Evolutionary conservation across 1,284 basidiomycete species (phyloP).

Genomic region (Tylopilus sp.): DNA sequence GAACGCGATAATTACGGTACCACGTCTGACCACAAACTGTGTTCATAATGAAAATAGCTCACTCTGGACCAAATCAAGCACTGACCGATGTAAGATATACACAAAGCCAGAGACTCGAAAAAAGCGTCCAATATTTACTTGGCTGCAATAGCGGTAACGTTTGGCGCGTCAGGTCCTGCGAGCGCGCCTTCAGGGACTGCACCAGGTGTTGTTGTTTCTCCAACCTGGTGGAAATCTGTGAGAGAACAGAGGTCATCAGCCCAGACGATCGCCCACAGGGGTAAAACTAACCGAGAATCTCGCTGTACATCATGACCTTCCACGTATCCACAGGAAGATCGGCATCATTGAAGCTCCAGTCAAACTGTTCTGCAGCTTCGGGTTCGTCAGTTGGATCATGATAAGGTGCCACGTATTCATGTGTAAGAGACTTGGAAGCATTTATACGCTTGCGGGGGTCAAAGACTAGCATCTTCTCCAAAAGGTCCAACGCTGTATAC

Average conservation of each 20-base stretch:
- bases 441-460: conserved; percentile 98
- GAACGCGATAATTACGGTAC: conserved; percentile 23
- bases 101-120: conserved; percentile 8
- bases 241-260: conserved; percentile 17
- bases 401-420: conserved; percentile 97
- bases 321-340: conserved; percentile 98
- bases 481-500: conserved; percentile 86
- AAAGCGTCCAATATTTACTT: conserved; percentile 20
- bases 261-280: background rate
- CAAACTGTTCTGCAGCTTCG: conserved; percentile 93
- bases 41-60: conserved; percentile 13
- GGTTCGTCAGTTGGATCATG: conserved; percentile 99
- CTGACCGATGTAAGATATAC: conserved; percentile 27
- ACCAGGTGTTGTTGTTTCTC: conserved; percentile 56
- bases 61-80: conserved; percentile 3
- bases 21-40: conserved; percentile 22
- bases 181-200: conserved; percentile 72
- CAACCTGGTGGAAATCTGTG: conserved; percentile 84
- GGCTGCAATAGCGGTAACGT: conserved; percentile 16
- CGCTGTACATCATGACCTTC: conserved; percentile 99
- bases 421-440: conserved; percentile 90
- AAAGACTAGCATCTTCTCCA: conserved; percentile 99
- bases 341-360: conserved; percentile 99
- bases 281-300: conserved; percentile 85
- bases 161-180: conserved; percentile 63